Conservation (phyloP, 768 basidiomycete species). For the Mycena olivaceomarginata region DNA sequence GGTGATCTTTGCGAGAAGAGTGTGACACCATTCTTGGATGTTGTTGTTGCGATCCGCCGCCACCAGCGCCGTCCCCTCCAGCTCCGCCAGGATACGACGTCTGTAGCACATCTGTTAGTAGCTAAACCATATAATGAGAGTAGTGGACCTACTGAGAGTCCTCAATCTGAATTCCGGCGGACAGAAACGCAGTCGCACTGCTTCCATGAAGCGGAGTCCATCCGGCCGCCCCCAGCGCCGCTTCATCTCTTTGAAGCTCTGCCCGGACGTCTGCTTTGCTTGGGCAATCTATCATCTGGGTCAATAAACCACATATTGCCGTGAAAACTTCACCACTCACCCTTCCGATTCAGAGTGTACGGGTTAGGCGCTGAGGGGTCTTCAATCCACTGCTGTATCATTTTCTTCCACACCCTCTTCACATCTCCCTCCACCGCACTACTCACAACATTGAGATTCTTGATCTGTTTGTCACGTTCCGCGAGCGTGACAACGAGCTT, state of each 20-base stretch:
- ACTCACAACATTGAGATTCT: neutral
- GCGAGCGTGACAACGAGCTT: conserved; percentile 28
- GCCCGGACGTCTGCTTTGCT: too few species aligned
- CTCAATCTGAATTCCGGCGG: conserved; percentile 28
- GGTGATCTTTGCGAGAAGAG: conserved; percentile 11
- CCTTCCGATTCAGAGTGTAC: neutral
- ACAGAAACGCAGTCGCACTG: too few species aligned
- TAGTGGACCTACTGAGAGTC: conserved; percentile 32
- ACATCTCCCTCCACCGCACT: neutral
- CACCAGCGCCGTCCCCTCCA: neutral
- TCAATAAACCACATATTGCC: too few species aligned
- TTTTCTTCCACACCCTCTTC: conserved; percentile 12
- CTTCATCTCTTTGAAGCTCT: too few species aligned
- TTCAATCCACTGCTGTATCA: conserved; percentile 24
- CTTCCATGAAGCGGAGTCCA: too few species aligned
- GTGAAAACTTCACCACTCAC: neutral
- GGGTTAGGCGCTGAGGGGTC: conserved; percentile 20
- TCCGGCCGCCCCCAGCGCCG: too few species aligned
- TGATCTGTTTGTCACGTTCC: conserved; percentile 21
- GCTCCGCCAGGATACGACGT: conserved; percentile 11
- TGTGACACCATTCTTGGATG: conserved; percentile 32
- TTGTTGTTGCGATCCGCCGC: conserved; percentile 20
- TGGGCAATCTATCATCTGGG: too few species aligned
- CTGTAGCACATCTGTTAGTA: neutral
- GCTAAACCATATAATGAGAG: neutral